Conservation (phyloP, 2,329 filamentous ascomycete genomes). For the Hirsutella rhossiliensis region DNA sequence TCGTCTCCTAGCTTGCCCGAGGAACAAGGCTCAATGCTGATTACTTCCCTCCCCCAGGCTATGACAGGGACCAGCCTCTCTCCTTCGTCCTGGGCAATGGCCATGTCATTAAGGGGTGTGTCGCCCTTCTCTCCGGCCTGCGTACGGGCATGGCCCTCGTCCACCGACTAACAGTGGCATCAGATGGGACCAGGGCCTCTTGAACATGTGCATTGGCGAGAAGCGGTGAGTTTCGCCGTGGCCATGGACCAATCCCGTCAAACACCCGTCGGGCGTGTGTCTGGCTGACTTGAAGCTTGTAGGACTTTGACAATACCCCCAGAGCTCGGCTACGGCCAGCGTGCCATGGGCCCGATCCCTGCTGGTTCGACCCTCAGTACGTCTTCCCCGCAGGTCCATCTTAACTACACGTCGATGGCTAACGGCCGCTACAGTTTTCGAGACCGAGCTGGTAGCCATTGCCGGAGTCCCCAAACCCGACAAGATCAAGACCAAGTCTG, state of each 20-base stretch:
- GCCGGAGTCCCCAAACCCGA: slow-evolving; percentile 47
- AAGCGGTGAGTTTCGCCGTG: slow-evolving; percentile 41
- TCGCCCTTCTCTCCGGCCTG: neutral
- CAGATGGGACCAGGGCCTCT: slow-evolving; percentile 80
- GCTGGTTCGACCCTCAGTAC: slow-evolving; percentile 63
- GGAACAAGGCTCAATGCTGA: neutral
- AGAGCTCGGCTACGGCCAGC: slow-evolving; percentile 68
- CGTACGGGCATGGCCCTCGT: neutral
- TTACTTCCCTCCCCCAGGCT: slow-evolving; percentile 30
- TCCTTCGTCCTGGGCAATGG: slow-evolving; percentile 68
- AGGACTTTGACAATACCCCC: slow-evolving; percentile 84
- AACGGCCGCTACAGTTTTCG: slow-evolving; percentile 51
- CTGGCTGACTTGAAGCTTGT: slow-evolving; percentile 4
- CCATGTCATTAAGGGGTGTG: slow-evolving; percentile 79
- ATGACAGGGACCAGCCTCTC: slow-evolving; percentile 66
- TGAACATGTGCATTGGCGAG: slow-evolving; percentile 94
- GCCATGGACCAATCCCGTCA: too few species aligned
- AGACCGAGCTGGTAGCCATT: slow-evolving; percentile 82
- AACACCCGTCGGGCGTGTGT: neutral
- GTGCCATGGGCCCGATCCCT: slow-evolving; percentile 71
- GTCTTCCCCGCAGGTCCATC: slow-evolving; percentile 10
- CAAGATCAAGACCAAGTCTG: slow-evolving; percentile 18
- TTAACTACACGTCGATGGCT: slow-evolving; percentile 3
- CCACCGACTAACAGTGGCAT: neutral
- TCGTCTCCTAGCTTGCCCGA: neutral